phyloP scores from a whole-genome alignment of 192 early-diverging fungal species.

The Gryganskiella cystojenkinii region DNA sequence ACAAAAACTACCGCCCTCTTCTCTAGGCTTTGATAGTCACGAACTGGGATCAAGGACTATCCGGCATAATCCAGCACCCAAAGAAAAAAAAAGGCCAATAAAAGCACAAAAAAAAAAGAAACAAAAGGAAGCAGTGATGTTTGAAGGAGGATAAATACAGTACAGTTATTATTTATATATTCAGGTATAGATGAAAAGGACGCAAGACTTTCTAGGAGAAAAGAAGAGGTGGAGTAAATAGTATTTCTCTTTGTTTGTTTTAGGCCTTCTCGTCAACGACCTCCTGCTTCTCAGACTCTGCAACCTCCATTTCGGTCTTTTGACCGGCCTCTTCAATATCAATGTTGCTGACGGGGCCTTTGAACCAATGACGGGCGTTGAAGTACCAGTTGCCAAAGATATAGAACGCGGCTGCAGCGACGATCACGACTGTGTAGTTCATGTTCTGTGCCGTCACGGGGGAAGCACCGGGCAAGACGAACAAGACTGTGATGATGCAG shows the following conservation, averaged over 20 bases:
- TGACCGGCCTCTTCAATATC: constrained; percentile 36
- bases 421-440: constrained; percentile 59
- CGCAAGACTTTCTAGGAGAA: neutral
- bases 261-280: constrained; percentile 9
- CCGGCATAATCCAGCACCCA: too few relatives aligned
- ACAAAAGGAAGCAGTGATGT: too few relatives aligned
- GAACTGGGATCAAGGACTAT: too few relatives aligned
- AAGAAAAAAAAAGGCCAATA: too few relatives aligned
- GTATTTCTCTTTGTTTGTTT: neutral
- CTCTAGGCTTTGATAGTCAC: too few relatives aligned
- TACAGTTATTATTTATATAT: neutral
- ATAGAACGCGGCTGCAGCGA: constrained; percentile 36
- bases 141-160: neutral
- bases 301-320: constrained; percentile 2
- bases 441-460: constrained; percentile 52
- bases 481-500: constrained; percentile 52
- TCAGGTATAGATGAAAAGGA: too few relatives aligned
- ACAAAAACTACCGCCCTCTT: too few relatives aligned
- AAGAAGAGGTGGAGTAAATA: neutral
- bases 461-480: constrained; percentile 41
- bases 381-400: constrained; percentile 56
- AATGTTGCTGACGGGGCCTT: constrained; percentile 53
- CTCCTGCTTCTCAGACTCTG: neutral
- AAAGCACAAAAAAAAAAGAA: too few relatives aligned
- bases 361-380: constrained; percentile 54